Base-by-base conservation (phyloP, 306 rosid species). In the Pyrus communis region DNA sequence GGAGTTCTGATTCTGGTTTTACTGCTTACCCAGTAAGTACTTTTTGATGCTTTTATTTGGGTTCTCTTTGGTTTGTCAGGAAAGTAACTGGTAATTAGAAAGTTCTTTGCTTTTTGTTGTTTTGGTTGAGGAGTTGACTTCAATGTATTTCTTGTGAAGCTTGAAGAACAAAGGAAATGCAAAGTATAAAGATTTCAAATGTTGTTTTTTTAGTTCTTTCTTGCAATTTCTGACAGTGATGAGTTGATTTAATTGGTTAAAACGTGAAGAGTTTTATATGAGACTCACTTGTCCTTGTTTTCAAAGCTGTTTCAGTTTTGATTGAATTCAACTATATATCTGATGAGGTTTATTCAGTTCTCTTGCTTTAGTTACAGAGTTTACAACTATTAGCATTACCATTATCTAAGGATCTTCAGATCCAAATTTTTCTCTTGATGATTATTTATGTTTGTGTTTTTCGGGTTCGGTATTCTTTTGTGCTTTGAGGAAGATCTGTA, bases 41-140 rank as follows among this genome's bases (percentile, higher is more conserved):
- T 73, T 65, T 69, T 60, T 38, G 33, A 33, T 65, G 28, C 70
- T 75, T 75, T 61, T 78, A 75, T 60, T 64, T 73, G 80, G 88
- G 77, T 71, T 83, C 64, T 67, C 25, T 61, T 67, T 82, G 33
- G 8, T 55, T 70, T 77, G 27, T 21, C 42, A 1, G 63, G n/a
- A 33, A 73, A 25, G 21, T 43, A 18, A 5, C 2, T 23, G 38
- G 14, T 57, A 55, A 67, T 58, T 42, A 27, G 19, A 19, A 18
- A 51, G 61, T 45, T 2, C 69, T 61, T 9, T 45, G 63, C 61
- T 23, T 79, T 67, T 22, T 58, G 30, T n/a, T 58, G 62, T 58
- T 57, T 58, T 22, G 12, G 62, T 18, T 52, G 11, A 57, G 13
- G 25, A 1, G 46, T 68, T 58, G 38, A 21, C 14, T 69, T 19